Evolutionary conservation across 805 yeast genomes (phyloP).

Genomic region (Zygotorulaspora florentina): DNA sequence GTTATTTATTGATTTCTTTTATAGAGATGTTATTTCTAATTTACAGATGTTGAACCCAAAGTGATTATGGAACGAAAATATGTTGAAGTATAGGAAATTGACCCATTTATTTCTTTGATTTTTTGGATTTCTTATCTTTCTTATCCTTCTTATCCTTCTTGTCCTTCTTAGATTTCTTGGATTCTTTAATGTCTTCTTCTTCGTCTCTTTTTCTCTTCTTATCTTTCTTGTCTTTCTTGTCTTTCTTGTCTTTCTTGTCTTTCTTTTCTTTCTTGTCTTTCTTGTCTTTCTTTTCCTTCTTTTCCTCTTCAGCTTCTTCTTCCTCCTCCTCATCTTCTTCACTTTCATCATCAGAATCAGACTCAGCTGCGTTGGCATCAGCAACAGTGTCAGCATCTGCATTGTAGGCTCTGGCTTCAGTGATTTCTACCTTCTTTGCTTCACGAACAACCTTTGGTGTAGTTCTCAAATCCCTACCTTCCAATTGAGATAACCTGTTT

Average conservation of each 20-base stretch:
- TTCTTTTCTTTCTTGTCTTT: conserved; percentile 35
- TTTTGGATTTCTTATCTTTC: conserved; percentile 5
- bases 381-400: conserved; percentile 81
- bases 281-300: conserved; percentile 37
- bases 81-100: background rate
- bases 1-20: conserved; percentile 6
- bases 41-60: conserved; percentile 19
- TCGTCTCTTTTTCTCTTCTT: conserved; percentile 37
- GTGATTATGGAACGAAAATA: background rate
- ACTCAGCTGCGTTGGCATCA: conserved; percentile 32
- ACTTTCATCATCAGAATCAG: conserved; percentile 39
- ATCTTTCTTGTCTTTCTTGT: conserved; percentile 34
- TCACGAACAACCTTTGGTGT: conserved; percentile 78
- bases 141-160: conserved; percentile 26
- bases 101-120: background rate
- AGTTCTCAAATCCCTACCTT: conserved; percentile 94
- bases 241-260: conserved; percentile 28
- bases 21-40: conserved; percentile 16
- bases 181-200: conserved; percentile 29
- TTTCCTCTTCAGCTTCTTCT: conserved; percentile 35
- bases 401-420: conserved; percentile 84
- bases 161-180: conserved; percentile 25
- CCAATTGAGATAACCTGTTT: conserved; percentile 87
- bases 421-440: conserved; percentile 79
- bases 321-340: conserved; percentile 36